Conservation (phyloP, 805 yeast species). For the Myxozyma mucilagina region DNA sequence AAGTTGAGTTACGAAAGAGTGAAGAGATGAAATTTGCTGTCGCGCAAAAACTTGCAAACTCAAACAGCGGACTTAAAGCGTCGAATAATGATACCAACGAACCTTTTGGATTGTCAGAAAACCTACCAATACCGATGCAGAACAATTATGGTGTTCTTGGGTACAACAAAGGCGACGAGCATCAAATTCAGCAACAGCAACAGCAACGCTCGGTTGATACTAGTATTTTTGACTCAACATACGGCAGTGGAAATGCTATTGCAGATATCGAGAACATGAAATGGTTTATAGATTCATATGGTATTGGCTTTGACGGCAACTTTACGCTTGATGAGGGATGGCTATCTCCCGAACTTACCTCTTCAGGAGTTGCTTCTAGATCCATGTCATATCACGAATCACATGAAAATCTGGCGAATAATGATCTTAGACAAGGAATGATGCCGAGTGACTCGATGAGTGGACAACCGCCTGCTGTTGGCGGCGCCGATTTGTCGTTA, state of each 20-base stretch:
- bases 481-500: background rate
- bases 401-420: background rate
- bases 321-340: constrained; percentile 18
- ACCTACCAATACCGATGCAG: background rate
- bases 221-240: constrained; percentile 4
- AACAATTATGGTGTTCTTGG: background rate
- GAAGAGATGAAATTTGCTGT: background rate
- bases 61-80: no score
- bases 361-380: background rate
- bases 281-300: constrained; percentile 28
- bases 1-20: constrained; percentile 13
- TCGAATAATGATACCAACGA: background rate
- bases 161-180: background rate
- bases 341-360: constrained; percentile 3
- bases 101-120: background rate
- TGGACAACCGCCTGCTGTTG: background rate
- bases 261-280: constrained; percentile 18
- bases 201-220: background rate
- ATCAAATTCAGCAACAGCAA: constrained; percentile 2
- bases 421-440: background rate
- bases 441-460: background rate
- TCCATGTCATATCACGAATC: background rate
- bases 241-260: constrained; percentile 10
- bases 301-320: constrained; percentile 25
- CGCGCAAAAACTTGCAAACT: background rate